phyloP scores from a whole-genome alignment of 345 rosid species.

The Murraya koenigii region DNA sequence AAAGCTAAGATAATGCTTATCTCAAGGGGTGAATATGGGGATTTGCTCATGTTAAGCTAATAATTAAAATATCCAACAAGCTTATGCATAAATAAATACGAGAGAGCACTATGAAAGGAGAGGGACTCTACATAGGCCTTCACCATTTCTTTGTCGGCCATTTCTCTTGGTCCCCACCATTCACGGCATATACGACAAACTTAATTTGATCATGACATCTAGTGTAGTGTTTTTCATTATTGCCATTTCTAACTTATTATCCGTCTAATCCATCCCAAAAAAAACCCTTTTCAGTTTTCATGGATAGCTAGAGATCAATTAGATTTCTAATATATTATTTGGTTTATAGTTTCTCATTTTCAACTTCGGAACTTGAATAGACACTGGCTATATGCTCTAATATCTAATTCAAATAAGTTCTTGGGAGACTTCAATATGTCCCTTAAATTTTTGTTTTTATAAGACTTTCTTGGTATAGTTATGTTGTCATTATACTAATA shows the following conservation, averaged over 20 bases:
- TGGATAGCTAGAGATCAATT: background rate
- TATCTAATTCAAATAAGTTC: too few species aligned
- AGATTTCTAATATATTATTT: too few species aligned
- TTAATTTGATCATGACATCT: background rate
- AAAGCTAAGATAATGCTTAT: slow-evolving; percentile 26
- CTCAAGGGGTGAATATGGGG: slow-evolving; percentile 22
- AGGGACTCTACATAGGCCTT: slow-evolving; percentile 31
- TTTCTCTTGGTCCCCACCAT: slow-evolving; percentile 19
- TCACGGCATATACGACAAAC: slow-evolving; percentile 11
- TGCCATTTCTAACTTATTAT: background rate
- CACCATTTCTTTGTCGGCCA: slow-evolving; percentile 48
- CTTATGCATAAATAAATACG: background rate
- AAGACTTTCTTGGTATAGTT: too few species aligned
- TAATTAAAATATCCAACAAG: slow-evolving; percentile 4
- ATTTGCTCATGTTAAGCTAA: slow-evolving; percentile 27
- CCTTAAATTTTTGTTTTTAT: too few species aligned
- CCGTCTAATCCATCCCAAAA: too few species aligned
- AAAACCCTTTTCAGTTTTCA: background rate
- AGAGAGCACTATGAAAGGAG: slow-evolving; percentile 16
- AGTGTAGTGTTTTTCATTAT: background rate
- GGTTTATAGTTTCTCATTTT: too few species aligned
- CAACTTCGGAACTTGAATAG: too few species aligned
- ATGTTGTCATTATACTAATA: too few species aligned
- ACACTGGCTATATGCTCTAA: too few species aligned
- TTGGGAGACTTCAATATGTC: too few species aligned